Base-by-base conservation (phyloP, 1,139 yeast genomes). In the Candida pseudocylindracea region DNA sequence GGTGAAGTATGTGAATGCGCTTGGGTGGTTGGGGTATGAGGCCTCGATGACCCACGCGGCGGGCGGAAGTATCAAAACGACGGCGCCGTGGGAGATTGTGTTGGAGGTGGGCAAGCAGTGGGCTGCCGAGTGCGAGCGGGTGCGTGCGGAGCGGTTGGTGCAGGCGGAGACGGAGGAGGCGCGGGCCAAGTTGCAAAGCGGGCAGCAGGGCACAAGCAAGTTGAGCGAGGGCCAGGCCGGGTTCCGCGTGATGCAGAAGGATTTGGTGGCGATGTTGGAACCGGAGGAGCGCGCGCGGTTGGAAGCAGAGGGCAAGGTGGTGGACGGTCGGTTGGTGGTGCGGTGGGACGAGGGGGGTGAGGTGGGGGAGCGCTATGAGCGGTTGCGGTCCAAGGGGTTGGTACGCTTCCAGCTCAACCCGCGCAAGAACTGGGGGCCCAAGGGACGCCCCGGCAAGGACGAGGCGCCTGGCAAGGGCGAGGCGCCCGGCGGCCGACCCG, bases 391-490 rank as follows among this genome's bases (percentile, higher is more conserved):
- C 41, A 60, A 80, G 38, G 81, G 81, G 52, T 67, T 85, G 48
- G 81, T 81, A 12, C 63, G 94, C 42, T 85, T 64, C 51, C 98
- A 83, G 50, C 83, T 74, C 45, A 85, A 85, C 48, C 98, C 98
- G 10, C 67, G 80, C 2, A 80, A 76, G 50, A 74, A 79, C 48
- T 88, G 98, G 98, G 98, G 98, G 0, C 98, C 95, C 29, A 80
- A 78, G 54, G 70, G 92, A 4, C 68, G 73, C 44, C 88, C 88
- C 30, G 20, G 20, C 20, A 15, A 15, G 20, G 20, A 15, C 6
- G 4, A 15, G 20, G 6, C 6, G 20, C 20, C 6, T 6, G 20
- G 20, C n/a, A n/a, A n/a, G n/a, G n/a, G n/a, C n/a, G n/a, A n/a
- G n/a, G n/a, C n/a, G n/a, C n/a, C n/a, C n/a, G n/a, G n/a, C n/a